Evolutionary conservation across 768 basidiomycete genomes (phyloP).

Genomic region (Lanmaoa pseudosensibilis): DNA sequence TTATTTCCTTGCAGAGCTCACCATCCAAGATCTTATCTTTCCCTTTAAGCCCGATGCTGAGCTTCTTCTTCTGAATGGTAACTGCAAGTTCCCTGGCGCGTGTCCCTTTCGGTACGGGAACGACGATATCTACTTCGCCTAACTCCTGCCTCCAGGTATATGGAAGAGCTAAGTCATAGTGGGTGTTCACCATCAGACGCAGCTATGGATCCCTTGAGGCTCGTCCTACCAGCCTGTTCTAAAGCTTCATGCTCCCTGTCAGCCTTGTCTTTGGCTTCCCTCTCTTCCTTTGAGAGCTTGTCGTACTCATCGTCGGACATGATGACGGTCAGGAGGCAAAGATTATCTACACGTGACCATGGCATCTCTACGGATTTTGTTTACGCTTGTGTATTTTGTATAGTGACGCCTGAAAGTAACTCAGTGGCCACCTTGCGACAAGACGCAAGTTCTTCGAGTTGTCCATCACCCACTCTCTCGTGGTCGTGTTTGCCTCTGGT

Average conservation of each 20-base stretch:
- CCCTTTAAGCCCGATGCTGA: constrained; percentile 83
- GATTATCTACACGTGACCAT: constrained; percentile 31
- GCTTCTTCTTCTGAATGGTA: constrained; percentile 75
- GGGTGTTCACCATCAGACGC: constrained; percentile 19
- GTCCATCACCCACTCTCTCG: constrained; percentile 6
- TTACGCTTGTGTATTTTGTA: constrained; percentile 35
- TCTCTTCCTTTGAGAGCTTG: constrained; percentile 72
- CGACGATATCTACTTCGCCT: constrained; percentile 76
- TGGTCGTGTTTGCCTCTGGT: constrained; percentile 12
- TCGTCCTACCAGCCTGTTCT: constrained; percentile 79
- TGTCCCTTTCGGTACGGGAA: constrained; percentile 88
- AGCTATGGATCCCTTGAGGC: constrained; percentile 13
- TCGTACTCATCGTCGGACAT: constrained; percentile 62
- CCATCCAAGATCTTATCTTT: constrained; percentile 85
- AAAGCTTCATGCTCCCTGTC: constrained; percentile 66
- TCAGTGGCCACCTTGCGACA: constrained; percentile 12
- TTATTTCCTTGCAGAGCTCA: constrained; percentile 89
- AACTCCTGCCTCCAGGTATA: constrained; percentile 92
- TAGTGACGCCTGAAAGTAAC: constrained; percentile 21
- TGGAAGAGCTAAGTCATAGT: constrained; percentile 64
- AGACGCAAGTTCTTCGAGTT: constrained; percentile 8
- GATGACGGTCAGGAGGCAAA: constrained; percentile 26
- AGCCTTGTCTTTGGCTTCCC: constrained; percentile 67
- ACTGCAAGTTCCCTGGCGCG: constrained; percentile 74
- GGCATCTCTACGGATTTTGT: constrained; percentile 17